Percentiles rank a stretch among this genome's conserved stretches.
These are phyloP conservation scores for Candida nonsorbophila DNA, from an alignment of 805 yeast species.

Conservation along the genomic window DNA sequence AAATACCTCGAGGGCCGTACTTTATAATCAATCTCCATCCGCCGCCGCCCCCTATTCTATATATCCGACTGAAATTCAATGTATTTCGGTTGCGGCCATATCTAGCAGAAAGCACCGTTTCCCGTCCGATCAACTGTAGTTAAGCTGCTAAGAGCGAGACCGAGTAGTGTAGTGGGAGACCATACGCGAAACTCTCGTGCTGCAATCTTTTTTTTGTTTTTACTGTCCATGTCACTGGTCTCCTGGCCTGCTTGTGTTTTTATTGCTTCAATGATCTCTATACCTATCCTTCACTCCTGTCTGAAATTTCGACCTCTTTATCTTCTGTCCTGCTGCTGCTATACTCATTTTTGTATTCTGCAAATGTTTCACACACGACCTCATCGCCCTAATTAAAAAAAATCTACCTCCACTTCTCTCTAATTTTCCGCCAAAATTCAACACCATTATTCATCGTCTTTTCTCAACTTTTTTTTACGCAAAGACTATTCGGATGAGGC, in stretches of 20 bases:
- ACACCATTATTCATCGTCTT: too few relatives aligned
- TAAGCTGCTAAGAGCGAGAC: slow-evolving; percentile 55
- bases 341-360: too few relatives aligned
- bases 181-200: slow-evolving; percentile 55
- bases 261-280: not conserved
- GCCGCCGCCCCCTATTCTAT: slow-evolving; percentile 1
- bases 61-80: not conserved
- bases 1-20: too few relatives aligned
- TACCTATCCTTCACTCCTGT: not conserved
- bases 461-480: not conserved
- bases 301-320: not conserved
- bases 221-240: not conserved
- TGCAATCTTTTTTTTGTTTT: slow-evolving; percentile 36
- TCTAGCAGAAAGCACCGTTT: slow-evolving; percentile 56
- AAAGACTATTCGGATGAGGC: slow-evolving; percentile 1
- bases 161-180: slow-evolving; percentile 56
- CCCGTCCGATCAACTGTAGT: slow-evolving; percentile 60
- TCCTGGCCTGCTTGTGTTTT: not conserved
- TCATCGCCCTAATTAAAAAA: too few relatives aligned
- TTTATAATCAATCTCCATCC: not conserved
- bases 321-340: too few relatives aligned
- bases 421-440: too few relatives aligned
- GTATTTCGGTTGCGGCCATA: slow-evolving; percentile 50
- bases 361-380: too few relatives aligned
- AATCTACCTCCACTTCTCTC: too few relatives aligned